Evolutionary conservation across 1,139 yeast species (phyloP).

Genomic region (Petasospora fabianii): DNA sequence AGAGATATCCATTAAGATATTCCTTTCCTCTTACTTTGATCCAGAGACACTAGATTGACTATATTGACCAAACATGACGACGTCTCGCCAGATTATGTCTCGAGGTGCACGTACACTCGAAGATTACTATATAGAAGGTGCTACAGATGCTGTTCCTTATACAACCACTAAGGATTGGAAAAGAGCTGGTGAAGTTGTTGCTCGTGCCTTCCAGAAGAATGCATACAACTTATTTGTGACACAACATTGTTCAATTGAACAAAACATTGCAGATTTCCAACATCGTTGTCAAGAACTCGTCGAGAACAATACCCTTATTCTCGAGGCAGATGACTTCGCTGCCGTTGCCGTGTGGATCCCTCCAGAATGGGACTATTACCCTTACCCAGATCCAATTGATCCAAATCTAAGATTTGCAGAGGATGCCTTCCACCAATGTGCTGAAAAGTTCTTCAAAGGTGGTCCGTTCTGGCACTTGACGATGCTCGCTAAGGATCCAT

Average conservation of each 20-base stretch:
- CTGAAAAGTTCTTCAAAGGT: constrained; percentile 8
- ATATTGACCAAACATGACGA: no score
- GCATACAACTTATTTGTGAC: constrained; percentile 18
- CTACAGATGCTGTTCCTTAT: constrained; percentile 1
- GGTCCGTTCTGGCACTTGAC: constrained; percentile 19
- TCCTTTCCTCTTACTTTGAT: no score
- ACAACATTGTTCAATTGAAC: constrained; percentile 9
- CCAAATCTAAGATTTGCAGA: constrained; percentile 14
- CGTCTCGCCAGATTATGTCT: background rate
- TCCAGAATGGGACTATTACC: constrained; percentile 16
- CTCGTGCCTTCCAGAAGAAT: constrained; percentile 21
- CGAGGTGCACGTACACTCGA: background rate
- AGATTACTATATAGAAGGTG: constrained; percentile 5
- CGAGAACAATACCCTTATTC: constrained; percentile 10
- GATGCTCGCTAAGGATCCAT: constrained; percentile 19
- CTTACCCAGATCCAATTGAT: constrained; percentile 15
- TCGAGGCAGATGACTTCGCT: constrained; percentile 14
- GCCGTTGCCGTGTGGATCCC: constrained; percentile 21
- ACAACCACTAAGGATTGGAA: constrained; percentile 12
- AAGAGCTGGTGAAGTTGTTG: constrained; percentile 15
- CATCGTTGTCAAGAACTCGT: constrained; percentile 15
- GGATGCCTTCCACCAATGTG: constrained; percentile 9
- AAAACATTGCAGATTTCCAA: constrained; percentile 16
- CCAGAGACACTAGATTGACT: no score
- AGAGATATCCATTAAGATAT: no score